A percentile compares a stretch with the other conserved stretches of the same genome.
These are phyloP conservation scores for Mycena chlorophos DNA, from an alignment of 768 basidiomycete genomes.

Conservation along the genomic window DNA sequence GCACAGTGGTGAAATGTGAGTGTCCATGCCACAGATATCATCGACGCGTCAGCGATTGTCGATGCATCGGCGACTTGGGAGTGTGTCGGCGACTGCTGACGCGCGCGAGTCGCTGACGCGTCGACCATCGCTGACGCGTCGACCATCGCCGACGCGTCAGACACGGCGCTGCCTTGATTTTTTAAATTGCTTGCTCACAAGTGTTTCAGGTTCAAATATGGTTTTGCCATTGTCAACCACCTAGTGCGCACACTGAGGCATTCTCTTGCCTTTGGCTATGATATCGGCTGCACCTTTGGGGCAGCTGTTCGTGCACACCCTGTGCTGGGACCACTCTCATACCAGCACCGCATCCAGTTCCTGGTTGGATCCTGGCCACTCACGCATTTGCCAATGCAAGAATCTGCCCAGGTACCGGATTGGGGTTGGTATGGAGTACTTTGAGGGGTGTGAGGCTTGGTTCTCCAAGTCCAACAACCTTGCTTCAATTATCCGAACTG, in stretches of 20 bases:
- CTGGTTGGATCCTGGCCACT: background rate
- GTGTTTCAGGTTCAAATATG: background rate
- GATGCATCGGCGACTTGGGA: background rate
- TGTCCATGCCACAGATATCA: background rate
- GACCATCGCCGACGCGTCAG: background rate
- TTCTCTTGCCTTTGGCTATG: constrained; percentile 7
- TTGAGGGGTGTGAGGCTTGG: background rate
- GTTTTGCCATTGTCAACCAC: constrained; percentile 3
- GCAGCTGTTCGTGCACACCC: constrained; percentile 1
- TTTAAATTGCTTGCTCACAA: background rate
- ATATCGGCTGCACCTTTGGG: constrained; percentile 18
- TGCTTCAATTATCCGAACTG: background rate
- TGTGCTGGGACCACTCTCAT: constrained; percentile 1
- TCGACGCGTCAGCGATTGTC: background rate
- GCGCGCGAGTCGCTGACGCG: background rate
- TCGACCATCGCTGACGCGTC: background rate
- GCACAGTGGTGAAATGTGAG: constrained; percentile 37
- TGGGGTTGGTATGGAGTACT: background rate
- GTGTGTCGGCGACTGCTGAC: too few relatives aligned
- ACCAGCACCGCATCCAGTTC: background rate
- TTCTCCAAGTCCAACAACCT: background rate
- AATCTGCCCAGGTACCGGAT: too few relatives aligned
- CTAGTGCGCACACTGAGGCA: background rate
- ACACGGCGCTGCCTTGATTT: too few relatives aligned
- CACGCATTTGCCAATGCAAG: too few relatives aligned